Conservation (phyloP, 371 early-diverging fungal genomes). For the Antonospora locustae region DNA sequence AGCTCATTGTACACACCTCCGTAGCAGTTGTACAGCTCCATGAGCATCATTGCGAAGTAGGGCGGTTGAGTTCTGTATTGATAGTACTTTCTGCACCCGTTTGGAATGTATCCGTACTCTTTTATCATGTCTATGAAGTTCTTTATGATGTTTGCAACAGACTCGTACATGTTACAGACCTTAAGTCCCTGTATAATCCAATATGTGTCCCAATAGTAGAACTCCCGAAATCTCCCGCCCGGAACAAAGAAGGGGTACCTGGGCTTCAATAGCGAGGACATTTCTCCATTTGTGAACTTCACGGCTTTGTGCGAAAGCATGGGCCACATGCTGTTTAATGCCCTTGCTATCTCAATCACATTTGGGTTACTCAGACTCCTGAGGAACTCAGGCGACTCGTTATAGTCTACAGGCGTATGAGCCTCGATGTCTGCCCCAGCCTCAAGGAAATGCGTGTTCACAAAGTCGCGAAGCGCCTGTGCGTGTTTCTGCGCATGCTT, state of each 20-base stretch:
- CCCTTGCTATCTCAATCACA: constrained; percentile 56
- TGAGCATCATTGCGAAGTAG: constrained; percentile 30
- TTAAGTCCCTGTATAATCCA: constrained; percentile 67
- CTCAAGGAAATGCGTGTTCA: constrained; percentile 58
- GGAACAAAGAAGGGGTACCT: constrained; percentile 65
- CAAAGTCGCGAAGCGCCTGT: constrained; percentile 56
- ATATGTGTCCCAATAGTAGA: constrained; percentile 75
- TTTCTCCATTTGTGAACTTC: constrained; percentile 57
- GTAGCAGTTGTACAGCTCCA: constrained; percentile 16
- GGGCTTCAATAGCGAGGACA: constrained; percentile 56
- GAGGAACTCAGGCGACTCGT: constrained; percentile 55
- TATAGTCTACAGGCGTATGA: constrained; percentile 43
- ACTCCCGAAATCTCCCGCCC: constrained; percentile 72
- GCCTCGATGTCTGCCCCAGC: constrained; percentile 55
- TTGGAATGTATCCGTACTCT: constrained; percentile 66
- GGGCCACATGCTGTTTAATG: constrained; percentile 58
- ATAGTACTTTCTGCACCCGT: constrained; percentile 70
- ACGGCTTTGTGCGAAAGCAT: constrained; percentile 57
- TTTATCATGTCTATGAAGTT: constrained; percentile 63
- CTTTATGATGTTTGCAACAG: constrained; percentile 58
- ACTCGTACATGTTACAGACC: constrained; percentile 57
- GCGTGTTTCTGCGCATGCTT: constrained; percentile 8
- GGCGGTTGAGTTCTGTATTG: constrained; percentile 73
- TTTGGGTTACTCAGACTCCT: constrained; percentile 54
- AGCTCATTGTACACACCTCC: constrained; percentile 16